These are phyloP conservation scores for Claviceps monticola DNA, from an alignment of 2,329 filamentous ascomycete genomes.

Conservation along the genomic window DNA sequence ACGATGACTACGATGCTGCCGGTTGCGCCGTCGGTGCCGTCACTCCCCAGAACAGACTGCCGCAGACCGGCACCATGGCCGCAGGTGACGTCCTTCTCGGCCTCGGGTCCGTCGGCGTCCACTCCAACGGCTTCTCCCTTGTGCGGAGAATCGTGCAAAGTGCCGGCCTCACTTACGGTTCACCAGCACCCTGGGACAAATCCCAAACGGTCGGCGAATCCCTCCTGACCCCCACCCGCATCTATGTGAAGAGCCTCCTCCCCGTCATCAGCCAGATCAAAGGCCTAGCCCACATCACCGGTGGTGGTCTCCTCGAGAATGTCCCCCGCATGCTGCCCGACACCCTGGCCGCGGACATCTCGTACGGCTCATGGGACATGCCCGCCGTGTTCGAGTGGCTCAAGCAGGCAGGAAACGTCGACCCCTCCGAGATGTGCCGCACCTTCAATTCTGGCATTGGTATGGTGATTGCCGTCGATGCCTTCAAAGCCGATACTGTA, in stretches of 20 bases:
- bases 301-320: conserved; percentile 85
- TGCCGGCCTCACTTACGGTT: conserved; percentile 56
- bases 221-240: conserved; percentile 78
- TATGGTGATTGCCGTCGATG: conserved; percentile 76
- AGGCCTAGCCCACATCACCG: conserved; percentile 93
- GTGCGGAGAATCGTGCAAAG: conserved; percentile 75
- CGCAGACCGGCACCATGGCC: conserved; percentile 60
- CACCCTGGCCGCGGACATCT: conserved; percentile 65
- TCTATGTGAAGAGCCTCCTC: conserved; percentile 79
- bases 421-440: conserved; percentile 66
- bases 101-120: conserved; percentile 71
- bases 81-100: conserved; percentile 77
- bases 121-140: conserved; percentile 97
- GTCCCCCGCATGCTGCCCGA: conserved; percentile 83
- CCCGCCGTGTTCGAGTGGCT: conserved; percentile 81
- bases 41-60: conserved; percentile 53
- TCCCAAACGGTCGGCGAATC: conserved; percentile 53
- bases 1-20: conserved; percentile 83
- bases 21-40: conserved; percentile 84
- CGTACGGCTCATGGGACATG: conserved; percentile 61
- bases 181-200: conserved; percentile 62
- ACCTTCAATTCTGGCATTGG: conserved; percentile 93
- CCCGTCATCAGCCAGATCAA: conserved; percentile 58
- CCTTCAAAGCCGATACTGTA: conserved; percentile 47
- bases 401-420: conserved; percentile 57